Base-by-base conservation (phyloP, 768 basidiomycete genomes). In the Tulasnella sp. region DNA sequence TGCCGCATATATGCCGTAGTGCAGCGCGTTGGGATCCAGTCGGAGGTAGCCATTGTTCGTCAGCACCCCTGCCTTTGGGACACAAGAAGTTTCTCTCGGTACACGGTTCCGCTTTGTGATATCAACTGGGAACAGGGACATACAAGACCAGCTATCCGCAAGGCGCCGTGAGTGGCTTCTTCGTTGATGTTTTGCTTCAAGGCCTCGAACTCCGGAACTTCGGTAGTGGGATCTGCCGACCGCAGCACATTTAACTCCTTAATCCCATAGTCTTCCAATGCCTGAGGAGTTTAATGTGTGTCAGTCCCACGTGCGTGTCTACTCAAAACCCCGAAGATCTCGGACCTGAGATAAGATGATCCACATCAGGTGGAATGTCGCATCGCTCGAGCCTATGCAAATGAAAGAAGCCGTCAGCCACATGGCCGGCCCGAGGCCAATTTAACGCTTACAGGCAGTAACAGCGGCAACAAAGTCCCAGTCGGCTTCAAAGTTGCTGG, bases 391-490 rank as follows among this genome's bases (percentile, higher is more conserved):
- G 83, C 93, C 93, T 87, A 88, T 88, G 79, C 75, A 88, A 88
- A 44, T 41, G 41, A 50, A 44, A 73, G 69, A 58, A 24, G 72
- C 1, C 18, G 0, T 34, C 28, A 40, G 78, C 76, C 76, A 77
- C 46, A 37, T 50, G 37, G 76, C 44, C 37, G 31, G 46, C 8
- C 31, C 50, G 40, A 77, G 28, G 18, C 46, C 8, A 11, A 44
- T 28, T 69, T 41, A 42, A 24, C 0, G 84, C 90, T 82, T 81
- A 90, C 91, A 92, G 16, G 91, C 90, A 16, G 90, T 90, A 34
- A 92, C 90, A n/a, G 91, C 92, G 31, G 89, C 89, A 72, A 96
- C 91, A 83, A 97, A 98, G 83, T 98, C 95, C 96, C 96, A 97
- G 81, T 93, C 91, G 1, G 91, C 90, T 79, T 93, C 92, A 85